Conservation (phyloP, 257 asterid species). For the Pogostemon cablin region DNA sequence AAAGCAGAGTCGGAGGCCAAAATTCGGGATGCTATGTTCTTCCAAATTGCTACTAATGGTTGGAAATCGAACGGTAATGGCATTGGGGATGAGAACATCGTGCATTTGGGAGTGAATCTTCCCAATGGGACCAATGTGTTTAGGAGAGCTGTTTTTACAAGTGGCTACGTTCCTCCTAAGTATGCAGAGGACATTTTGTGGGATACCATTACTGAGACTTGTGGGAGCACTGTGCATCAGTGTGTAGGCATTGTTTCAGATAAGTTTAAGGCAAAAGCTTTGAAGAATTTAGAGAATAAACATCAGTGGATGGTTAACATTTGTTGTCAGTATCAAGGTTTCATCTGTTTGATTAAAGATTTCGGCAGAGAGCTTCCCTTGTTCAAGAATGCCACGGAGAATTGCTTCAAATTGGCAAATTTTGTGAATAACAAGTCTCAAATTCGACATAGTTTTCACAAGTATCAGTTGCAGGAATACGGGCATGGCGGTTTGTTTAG, state of each 20-base stretch:
- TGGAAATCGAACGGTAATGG: slow-evolving; percentile 61
- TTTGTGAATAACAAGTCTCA: slow-evolving; percentile 72
- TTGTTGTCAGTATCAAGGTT: slow-evolving; percentile 83
- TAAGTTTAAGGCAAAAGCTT: slow-evolving; percentile 79
- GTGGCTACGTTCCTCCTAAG: slow-evolving; percentile 63
- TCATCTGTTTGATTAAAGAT: slow-evolving; percentile 72
- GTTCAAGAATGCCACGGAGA: slow-evolving; percentile 67
- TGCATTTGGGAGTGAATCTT: slow-evolving; percentile 78
- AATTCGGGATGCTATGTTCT: slow-evolving; percentile 95
- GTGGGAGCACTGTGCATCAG: slow-evolving; percentile 69
- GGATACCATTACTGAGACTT: slow-evolving; percentile 82
- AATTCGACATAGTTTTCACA: slow-evolving; percentile 69
- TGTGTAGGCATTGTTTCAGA: slow-evolving; percentile 95
- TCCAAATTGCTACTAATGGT: slow-evolving; percentile 84
- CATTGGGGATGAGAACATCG: slow-evolving; percentile 59
- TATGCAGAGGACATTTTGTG: slow-evolving; percentile 86
- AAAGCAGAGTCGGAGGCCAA: slow-evolving; percentile 76
- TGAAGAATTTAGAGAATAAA: slow-evolving; percentile 72
- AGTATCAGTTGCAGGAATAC: slow-evolving; percentile 87
- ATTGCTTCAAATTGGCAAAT: slow-evolving; percentile 69
- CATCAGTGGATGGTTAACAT: slow-evolving; percentile 97
- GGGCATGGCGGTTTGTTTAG: slow-evolving; percentile 69
- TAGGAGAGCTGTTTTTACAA: slow-evolving; percentile 67
- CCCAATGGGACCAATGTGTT: slow-evolving; percentile 93
- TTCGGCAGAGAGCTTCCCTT: slow-evolving; percentile 78